phyloP scores from a whole-genome alignment of 192 early-diverging fungal genomes.

The Gonapodya prolifera region DNA sequence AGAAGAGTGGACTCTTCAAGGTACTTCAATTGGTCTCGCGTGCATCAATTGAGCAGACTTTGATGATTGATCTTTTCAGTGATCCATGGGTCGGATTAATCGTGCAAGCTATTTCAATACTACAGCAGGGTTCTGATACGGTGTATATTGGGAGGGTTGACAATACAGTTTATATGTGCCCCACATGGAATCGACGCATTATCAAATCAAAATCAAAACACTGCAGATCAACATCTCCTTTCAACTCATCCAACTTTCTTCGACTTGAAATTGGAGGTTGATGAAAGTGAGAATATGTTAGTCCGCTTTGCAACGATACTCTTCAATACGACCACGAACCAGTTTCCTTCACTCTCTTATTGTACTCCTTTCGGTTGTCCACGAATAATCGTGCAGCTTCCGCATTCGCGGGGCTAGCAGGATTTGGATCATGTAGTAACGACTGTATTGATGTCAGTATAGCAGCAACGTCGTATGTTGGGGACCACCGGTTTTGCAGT shows the following conservation, averaged over 20 bases:
- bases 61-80: too few species aligned
- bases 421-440: conserved; percentile 92
- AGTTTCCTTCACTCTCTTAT: conserved; percentile 74
- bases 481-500: conserved; percentile 95
- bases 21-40: neutral
- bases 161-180: too few species aligned
- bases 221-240: neutral
- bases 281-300: too few species aligned
- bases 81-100: too few species aligned
- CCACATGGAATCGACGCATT: too few species aligned
- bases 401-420: conserved; percentile 90
- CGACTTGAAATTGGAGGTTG: too few species aligned
- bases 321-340: conserved; percentile 16
- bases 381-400: conserved; percentile 88
- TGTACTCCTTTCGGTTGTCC: conserved; percentile 90
- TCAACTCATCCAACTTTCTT: conserved; percentile 7
- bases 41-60: neutral
- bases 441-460: conserved; percentile 93
- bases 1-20: neutral
- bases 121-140: too few species aligned
- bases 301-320: too few species aligned
- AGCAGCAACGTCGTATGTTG: conserved; percentile 86
- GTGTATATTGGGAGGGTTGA: neutral
- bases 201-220: neutral
- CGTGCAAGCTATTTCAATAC: too few species aligned